A percentile compares a stretch with the other conserved stretches of the same genome.
Evolutionary conservation across 441 rosid species (phyloP).

Genomic region (Eutrema salsugineum): DNA sequence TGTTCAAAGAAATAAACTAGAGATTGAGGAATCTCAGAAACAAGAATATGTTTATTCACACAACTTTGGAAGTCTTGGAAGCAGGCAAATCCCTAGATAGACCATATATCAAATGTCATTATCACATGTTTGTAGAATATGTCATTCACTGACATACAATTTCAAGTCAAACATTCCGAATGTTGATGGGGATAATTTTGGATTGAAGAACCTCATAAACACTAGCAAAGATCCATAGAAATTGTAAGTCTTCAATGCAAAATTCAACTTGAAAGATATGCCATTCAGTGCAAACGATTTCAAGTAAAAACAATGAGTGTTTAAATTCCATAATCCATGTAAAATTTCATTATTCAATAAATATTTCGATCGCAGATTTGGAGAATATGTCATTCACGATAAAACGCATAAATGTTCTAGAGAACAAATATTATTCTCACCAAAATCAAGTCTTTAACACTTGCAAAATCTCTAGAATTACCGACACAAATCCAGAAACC

Average conservation of each 20-base stretch:
- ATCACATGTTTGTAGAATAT: not conserved
- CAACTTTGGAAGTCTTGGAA: not conserved
- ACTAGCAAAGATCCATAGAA: not conserved
- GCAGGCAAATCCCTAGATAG: not conserved
- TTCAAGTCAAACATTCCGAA: not conserved
- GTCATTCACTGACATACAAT: not conserved
- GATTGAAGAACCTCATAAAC: not conserved
- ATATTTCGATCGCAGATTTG: not conserved
- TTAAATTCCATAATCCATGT: not conserved
- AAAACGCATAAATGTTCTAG: not conserved
- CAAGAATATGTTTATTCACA: not conserved
- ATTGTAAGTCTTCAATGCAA: too few species aligned
- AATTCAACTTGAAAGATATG: too few species aligned
- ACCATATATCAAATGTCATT: not conserved
- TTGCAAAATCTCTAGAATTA: not conserved
- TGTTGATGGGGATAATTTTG: not conserved
- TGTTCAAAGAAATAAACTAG: not conserved
- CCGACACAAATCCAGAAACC: conserved; percentile 3
- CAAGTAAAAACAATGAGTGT: not conserved
- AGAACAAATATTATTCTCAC: not conserved
- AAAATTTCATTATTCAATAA: not conserved
- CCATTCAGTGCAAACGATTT: not conserved
- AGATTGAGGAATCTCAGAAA: not conserved
- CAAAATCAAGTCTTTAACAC: not conserved
- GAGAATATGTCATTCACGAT: not conserved